Evolutionary conservation across 331 rosid genomes (phyloP), one percentile per base, ranked within the genome.

Genomic region (Telfairia occidentalis): DNA sequence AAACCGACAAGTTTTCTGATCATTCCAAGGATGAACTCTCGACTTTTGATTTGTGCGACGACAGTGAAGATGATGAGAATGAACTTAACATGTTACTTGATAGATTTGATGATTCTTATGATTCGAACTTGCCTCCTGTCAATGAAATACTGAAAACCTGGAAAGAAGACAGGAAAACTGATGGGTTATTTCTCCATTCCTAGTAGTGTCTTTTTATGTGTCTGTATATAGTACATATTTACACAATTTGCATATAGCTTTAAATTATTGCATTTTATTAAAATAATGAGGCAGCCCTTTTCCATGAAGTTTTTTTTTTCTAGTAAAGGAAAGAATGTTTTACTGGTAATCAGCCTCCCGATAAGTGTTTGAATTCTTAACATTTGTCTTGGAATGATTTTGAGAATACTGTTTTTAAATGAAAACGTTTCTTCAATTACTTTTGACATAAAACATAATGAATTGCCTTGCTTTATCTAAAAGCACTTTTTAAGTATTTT

Each of bases 141-240:
- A 29, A 65, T 75, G 96, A 94, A 81, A 89, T 87, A 79, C 82
- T 90, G 81, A 81, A 86, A 74, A 78, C 60, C 24, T 91, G 97
- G 97, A 88, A 91, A 78, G 92, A 89, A 80, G 85, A 78, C 65
- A 84, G 97, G 84, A 78, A 75, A 79, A 73, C 76, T 45, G 89
- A 80, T 66, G 86, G 72, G 57, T 77, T 80, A 38, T 73, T 77
- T 71, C 69, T 84, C 63, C 81, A 81, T n/a, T n/a, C 48, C 54
- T 3, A 26, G 21, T 12, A 8, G 0, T 23, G 54, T 40, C 21
- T 24, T 13, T 16, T 42, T 2, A 23, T 19, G 46, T 64, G 26
- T 32, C 13, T 24, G 74, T 67, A 21, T 42, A 37, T 38, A 9
- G 52, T 66, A 4, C 49, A 11, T 66, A 19, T 23, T 10, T 40